Evolutionary conservation across 768 basidiomycete genomes (phyloP), one percentile per base, ranked within the genome.

Genomic region (Fistulinella prunicolor): DNA sequence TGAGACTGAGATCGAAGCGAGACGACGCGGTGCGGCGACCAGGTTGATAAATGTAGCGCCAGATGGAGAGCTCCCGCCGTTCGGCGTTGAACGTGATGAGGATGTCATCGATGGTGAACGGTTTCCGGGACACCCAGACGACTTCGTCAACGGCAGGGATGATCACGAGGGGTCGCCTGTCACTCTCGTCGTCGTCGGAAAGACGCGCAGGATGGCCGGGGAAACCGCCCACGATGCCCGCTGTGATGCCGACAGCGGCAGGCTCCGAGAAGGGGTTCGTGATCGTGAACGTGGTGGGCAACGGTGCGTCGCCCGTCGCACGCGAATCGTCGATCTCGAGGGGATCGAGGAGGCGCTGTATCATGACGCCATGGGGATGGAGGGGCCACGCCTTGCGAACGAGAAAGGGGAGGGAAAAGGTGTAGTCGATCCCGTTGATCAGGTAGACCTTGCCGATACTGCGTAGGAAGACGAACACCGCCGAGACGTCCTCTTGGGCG

Each of bases 201-300:
- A 85, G 67, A 2, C 65, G 61, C 2, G 72, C 63, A 12, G 42
- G 69, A 47, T 41, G 60, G 42, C 46, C 65, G 42, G 55, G 64
- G 50, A 49, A 71, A 60, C 29, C 78, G 7, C 79, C 79, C 3
- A 77, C 56, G 22, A 89, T 84, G 0, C 81, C 80, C 3, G 70
- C 65, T 1, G 88, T 84, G 40, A 86, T 63, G 6, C 87, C 88
- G 14, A 91, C 79, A 9, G 84, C 77, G 20, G 79, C 75, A 41
- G 86, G 78, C 65, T 92, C 90, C 3, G 85, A 73, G 43, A 89
- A 86, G 0, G 89, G 83, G 56, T 80, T 86, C 9, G 83, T 85
- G 52, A 93, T 71, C 16, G 85, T 81, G 65, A 91, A 92, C 21
- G 92, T 78, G 13, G 88, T 89, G 0, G 90, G 88, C n/a, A 91